Evolutionary conservation across 805 yeast species (phyloP), one percentile per base, ranked within the genome.

Genomic region (Kodamaea restingae): DNA sequence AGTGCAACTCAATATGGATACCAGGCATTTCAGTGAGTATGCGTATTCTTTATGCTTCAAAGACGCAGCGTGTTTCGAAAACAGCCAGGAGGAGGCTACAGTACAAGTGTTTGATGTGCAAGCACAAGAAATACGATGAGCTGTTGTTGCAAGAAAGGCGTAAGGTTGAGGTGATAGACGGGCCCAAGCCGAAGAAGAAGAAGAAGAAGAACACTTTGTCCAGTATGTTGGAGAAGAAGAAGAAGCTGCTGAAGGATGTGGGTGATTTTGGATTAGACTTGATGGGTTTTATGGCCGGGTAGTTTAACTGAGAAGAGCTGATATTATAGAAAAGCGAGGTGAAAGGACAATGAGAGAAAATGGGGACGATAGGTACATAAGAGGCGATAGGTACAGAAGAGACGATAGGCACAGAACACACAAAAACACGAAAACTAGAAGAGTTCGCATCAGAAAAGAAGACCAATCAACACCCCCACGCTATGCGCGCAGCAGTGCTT

Each of bases 121-220:
- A 39, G n/a, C 41, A 42, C 30, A 44, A 41, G 27, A 33, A 42
- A 18, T 27, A 30, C 9, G 47, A 46, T 27, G 41, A 38, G 7
- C 22, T 39, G 31, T 42, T 52, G 11, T 33, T 47, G 4, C 42
- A 39, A 32, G 12, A 35, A 20, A 32, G 35, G 24, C 12, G 18
- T 15, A 34, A 27, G n/a, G 36, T 39, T 22, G 32, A 31, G 33
- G 9, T 35, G 21, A 61, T 68, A 1, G 70, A 65, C 46, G 64
- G 63, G 15, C 61, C 70, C 12, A 43, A 42, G n/a, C n/a, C n/a
- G 24, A 12, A 75, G 73, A 39, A 39, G 42, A 75, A 72, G 55
- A 58, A 76, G 33, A 75, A 71, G 51, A 61, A 61, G 50, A 71
- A 64, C 41, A 64, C 70, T 14, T 55, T 76, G 18, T 55, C 68